These are phyloP conservation scores for Blastomyces emzantsi DNA, from an alignment of 2,329 filamentous ascomycete species.

Conservation along the genomic window DNA sequence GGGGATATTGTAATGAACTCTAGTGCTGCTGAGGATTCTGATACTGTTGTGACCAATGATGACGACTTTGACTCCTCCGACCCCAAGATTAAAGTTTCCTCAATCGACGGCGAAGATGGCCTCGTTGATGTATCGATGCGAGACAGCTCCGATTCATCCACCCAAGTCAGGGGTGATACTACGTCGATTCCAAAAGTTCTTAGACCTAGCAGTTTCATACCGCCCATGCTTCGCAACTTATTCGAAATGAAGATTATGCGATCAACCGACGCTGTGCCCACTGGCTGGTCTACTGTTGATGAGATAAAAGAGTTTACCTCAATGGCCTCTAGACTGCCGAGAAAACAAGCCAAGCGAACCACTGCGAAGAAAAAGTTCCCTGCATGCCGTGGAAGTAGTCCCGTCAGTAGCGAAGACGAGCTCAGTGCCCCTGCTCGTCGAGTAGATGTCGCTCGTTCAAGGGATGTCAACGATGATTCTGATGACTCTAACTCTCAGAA, in stretches of 20 bases:
- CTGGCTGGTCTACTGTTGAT: slow-evolving; percentile 57
- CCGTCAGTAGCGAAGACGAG: slow-evolving; percentile 27
- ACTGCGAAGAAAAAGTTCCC: slow-evolving; percentile 14
- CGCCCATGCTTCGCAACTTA: slow-evolving; percentile 55
- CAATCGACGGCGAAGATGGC: slow-evolving; percentile 80
- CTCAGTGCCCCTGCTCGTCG: slow-evolving; percentile 19
- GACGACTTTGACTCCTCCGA: slow-evolving; percentile 58
- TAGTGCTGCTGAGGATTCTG: slow-evolving; percentile 49
- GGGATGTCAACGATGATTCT: slow-evolving; percentile 15
- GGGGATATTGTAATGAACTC: slow-evolving; percentile 43
- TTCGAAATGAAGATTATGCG: slow-evolving; percentile 67
- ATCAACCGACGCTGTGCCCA: slow-evolving; percentile 53
- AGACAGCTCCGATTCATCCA: slow-evolving; percentile 42
- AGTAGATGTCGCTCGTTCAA: slow-evolving; percentile 13
- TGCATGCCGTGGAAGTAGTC: slow-evolving; percentile 18
- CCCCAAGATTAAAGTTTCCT: slow-evolving; percentile 63
- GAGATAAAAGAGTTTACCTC: slow-evolving; percentile 51
- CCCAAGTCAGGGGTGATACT: slow-evolving; percentile 20
- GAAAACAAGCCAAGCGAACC: slow-evolving; percentile 17
- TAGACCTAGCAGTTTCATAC: slow-evolving; percentile 50
- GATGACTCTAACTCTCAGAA: slow-evolving; percentile 18
- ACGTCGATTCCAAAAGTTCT: slow-evolving; percentile 35
- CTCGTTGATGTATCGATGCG: slow-evolving; percentile 86
- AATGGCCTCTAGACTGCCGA: slow-evolving; percentile 40
- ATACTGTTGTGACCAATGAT: slow-evolving; percentile 56